These are phyloP conservation scores for Botrytis squamosa DNA, from an alignment of 2,329 filamentous ascomycete genomes.

Conservation along the genomic window DNA sequence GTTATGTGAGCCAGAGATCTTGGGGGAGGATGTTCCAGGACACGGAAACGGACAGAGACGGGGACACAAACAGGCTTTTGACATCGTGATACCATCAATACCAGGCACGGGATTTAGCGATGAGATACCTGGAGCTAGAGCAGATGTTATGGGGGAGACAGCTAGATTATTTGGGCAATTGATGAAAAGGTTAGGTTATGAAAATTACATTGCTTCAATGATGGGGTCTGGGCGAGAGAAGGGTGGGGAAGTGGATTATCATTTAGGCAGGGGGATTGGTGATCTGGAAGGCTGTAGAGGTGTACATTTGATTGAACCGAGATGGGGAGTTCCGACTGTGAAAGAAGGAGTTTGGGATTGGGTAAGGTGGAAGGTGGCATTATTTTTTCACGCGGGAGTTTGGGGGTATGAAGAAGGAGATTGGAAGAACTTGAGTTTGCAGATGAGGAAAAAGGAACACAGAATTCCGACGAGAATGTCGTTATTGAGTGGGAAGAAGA, in stretches of 20 bases:
- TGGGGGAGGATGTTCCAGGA: not conserved
- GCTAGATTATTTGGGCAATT: conserved; percentile 56
- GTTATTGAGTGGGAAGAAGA: conserved; percentile 16
- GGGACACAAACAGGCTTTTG: conserved; percentile 52
- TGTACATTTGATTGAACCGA: conserved; percentile 59
- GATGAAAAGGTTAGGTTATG: conserved; percentile 61
- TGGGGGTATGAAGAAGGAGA: conserved; percentile 57
- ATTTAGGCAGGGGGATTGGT: conserved; percentile 50
- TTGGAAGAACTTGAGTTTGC: conserved; percentile 44
- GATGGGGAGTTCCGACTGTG: conserved; percentile 50
- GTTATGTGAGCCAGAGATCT: conserved; percentile 6
- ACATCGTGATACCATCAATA: conserved; percentile 64
- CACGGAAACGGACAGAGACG: not conserved
- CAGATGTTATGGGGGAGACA: conserved; percentile 48
- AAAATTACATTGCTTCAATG: conserved; percentile 57
- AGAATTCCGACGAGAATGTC: conserved; percentile 17
- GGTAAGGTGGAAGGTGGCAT: conserved; percentile 57
- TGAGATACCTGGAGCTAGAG: conserved; percentile 44
- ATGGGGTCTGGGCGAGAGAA: conserved; percentile 49
- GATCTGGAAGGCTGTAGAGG: conserved; percentile 55
- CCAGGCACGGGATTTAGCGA: conserved; percentile 69
- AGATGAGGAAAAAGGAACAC: not conserved
- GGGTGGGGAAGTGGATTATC: conserved; percentile 53
- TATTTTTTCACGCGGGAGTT: conserved; percentile 47
- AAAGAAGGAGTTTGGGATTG: conserved; percentile 48